phyloP scores from a whole-genome alignment of 768 basidiomycete species.

The Russula sp. region DNA sequence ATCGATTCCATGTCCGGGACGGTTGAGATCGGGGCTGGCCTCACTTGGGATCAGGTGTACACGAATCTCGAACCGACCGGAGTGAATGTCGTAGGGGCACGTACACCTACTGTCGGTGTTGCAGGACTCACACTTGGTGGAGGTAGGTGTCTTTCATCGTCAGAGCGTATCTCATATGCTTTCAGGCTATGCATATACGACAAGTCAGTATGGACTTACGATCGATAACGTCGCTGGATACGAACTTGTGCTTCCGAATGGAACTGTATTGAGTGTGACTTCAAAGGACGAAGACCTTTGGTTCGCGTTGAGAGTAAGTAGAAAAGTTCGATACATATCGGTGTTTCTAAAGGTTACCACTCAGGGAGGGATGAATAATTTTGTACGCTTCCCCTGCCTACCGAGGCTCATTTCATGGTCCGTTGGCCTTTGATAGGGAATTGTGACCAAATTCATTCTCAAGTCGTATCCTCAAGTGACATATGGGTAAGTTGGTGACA shows the following conservation, averaged over 20 bases:
- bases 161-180: background rate
- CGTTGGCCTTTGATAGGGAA: background rate
- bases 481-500: constrained; percentile 26
- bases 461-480: constrained; percentile 33
- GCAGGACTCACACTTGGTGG: constrained; percentile 33
- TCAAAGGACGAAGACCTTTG: too few species aligned
- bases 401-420: background rate
- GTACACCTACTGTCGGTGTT: constrained; percentile 29
- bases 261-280: too few species aligned
- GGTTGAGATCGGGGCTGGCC: constrained; percentile 8
- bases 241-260: constrained; percentile 34
- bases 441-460: constrained; percentile 16
- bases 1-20: background rate
- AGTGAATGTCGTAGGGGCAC: background rate
- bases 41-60: constrained; percentile 3
- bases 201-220: constrained; percentile 37
- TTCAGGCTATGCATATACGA: constrained; percentile 36
- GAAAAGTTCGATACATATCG: too few species aligned
- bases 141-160: constrained; percentile 14
- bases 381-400: background rate
- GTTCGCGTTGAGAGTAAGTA: too few species aligned
- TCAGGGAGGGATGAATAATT: constrained; percentile 27
- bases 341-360: too few species aligned
- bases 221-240: constrained; percentile 38
- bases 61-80: background rate